Base-by-base conservation (phyloP, 2,329 filamentous ascomycete genomes). In the Penicillium sumatraense region DNA sequence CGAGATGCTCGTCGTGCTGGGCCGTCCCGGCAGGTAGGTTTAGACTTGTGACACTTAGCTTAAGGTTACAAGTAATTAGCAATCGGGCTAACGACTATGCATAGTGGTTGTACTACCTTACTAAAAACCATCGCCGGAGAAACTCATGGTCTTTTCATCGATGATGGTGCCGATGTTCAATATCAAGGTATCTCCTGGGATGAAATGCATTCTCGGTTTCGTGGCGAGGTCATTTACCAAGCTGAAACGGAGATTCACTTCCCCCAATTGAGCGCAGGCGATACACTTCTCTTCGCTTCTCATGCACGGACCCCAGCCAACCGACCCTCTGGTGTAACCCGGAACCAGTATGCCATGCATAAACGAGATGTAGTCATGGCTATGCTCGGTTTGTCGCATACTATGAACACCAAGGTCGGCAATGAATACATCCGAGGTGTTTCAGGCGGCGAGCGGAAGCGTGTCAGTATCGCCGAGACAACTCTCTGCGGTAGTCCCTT, bases 211-310 rank as follows among this genome's bases (percentile, higher is more conserved):
- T 84, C 83, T 11, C 79, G 78, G 2, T 91, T 93, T 74, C 87
- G 89, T n/a, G 90, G 90, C 60, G 90, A 95, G 73, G 89, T 89
- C 59, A 92, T 93, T 70, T 95, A 93, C 75, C 91, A 89, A 1
- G 89, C 89, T 49, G 90, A 93, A 73, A 87, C 90, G 24, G 91
- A 95, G 68, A 87, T 89, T 4, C 89, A 93, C 74, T 93, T 93
- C 68, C 89, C 89, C 11, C 84, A 87, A 75, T 75, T 93, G 64
- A 88, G 84, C 1, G 89, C 92, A 20, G 89, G 89, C 49, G 88
- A 93, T 64, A 93, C 90, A 1, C 81, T 93, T 40, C 86, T 85
- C 45, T 93, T 93, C 61, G 89, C 89, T 14, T 89, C 89, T 8
- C 80, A 83, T 27, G 89, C 89, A 3, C 74, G 81, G 10, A 78